Evolutionary conservation across 495 filamentous ascomycete species (phyloP).

Genomic region (Penicillium soppii): DNA sequence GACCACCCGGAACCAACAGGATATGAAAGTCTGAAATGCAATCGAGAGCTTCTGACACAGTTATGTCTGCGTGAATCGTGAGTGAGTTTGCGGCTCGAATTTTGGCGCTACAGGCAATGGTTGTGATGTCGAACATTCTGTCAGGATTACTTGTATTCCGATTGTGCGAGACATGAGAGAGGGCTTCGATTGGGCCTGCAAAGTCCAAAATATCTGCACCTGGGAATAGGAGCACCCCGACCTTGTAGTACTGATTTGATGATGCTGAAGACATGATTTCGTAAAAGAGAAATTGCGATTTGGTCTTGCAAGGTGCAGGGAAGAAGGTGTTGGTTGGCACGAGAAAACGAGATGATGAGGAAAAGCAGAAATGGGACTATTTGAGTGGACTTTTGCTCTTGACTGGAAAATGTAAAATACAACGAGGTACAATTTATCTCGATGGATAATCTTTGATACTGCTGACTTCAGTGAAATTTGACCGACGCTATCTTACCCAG

Average conservation of each 20-base stretch:
- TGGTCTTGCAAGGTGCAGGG: neutral
- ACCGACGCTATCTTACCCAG: slow-evolving; percentile 16
- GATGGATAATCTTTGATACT: slow-evolving; percentile 3
- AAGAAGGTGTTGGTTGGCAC: neutral
- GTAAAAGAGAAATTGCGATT: neutral
- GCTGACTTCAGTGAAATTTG: slow-evolving; percentile 1
- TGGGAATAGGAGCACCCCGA: slow-evolving; percentile 43
- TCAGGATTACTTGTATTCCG: slow-evolving; percentile 27
- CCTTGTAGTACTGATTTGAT: slow-evolving; percentile 23
- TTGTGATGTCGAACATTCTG: slow-evolving; percentile 28
- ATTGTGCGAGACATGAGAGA: slow-evolving; percentile 33
- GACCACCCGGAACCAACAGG: slow-evolving; percentile 60
- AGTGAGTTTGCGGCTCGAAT: slow-evolving; percentile 23
- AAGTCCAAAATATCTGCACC: slow-evolving; percentile 62
- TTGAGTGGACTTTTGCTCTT: neutral
- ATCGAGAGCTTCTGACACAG: slow-evolving; percentile 59
- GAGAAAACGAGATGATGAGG: neutral
- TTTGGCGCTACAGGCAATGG: slow-evolving; percentile 37
- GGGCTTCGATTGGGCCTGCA: slow-evolving; percentile 63
- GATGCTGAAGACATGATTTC: slow-evolving; percentile 12
- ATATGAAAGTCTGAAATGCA: slow-evolving; percentile 69
- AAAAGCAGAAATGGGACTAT: neutral
- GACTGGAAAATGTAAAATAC: neutral
- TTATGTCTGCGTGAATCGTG: slow-evolving; percentile 22
- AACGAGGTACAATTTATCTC: slow-evolving; percentile 8